These are phyloP conservation scores for Fusarium cicatricum DNA, from an alignment of 2,329 filamentous ascomycete species.

Conservation along the genomic window DNA sequence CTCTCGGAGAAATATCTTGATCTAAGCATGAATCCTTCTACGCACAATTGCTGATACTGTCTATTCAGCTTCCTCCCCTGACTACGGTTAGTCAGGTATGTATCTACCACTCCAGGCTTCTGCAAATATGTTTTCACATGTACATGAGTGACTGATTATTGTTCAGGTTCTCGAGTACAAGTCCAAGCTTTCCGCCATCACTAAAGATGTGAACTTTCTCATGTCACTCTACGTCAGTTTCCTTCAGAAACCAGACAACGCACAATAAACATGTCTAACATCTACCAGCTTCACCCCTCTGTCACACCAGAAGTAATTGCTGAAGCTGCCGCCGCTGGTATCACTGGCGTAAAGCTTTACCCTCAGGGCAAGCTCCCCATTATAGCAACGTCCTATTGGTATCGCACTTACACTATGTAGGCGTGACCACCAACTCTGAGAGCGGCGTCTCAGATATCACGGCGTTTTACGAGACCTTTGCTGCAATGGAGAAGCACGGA, in stretches of 20 bases:
- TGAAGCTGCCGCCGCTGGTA: conserved; percentile 75
- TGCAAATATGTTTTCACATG: no score
- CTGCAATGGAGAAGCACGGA: conserved; percentile 85
- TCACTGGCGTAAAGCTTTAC: conserved; percentile 77
- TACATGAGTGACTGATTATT: neutral
- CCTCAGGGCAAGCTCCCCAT: conserved; percentile 52
- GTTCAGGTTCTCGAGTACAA: conserved; percentile 71
- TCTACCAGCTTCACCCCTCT: conserved; percentile 60
- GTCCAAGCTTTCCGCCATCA: conserved; percentile 64
- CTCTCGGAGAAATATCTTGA: neutral
- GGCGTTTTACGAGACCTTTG: conserved; percentile 80
- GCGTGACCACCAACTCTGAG: conserved; percentile 71
- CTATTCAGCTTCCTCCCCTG: conserved; percentile 28
- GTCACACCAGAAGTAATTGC: conserved; percentile 75
- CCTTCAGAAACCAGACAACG: neutral
- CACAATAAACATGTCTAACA: conserved; percentile 1
- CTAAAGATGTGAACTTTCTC: conserved; percentile 71
- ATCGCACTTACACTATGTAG: conserved; percentile 42
- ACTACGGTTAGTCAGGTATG: conserved; percentile 31
- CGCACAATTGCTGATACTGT: conserved; percentile 5
- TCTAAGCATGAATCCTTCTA: neutral
- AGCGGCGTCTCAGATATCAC: conserved; percentile 76
- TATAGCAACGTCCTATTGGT: neutral
- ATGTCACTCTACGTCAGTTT: conserved; percentile 72
- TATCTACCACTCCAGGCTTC: neutral